Evolutionary conservation across 768 basidiomycete genomes (phyloP).

Genomic region (Gymnopilus dilepis): DNA sequence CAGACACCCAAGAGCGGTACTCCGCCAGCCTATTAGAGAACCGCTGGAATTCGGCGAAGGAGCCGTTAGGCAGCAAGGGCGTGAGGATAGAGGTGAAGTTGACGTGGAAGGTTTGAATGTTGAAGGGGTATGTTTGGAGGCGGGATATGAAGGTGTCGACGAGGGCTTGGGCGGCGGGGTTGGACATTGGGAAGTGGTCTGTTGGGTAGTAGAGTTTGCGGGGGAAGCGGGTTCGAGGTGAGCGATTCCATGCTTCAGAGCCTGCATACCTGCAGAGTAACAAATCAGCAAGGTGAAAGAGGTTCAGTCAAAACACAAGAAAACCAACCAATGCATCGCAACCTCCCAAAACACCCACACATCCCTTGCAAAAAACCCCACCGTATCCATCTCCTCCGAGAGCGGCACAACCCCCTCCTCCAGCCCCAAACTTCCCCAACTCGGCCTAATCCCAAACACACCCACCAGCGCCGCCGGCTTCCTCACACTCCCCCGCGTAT

Average conservation of each 20-base stretch:
- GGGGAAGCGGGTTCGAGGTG: conserved; percentile 33
- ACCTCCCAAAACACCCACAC: conserved; percentile 35
- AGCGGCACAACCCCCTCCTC: conserved; percentile 39
- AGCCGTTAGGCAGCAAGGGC: conserved; percentile 34
- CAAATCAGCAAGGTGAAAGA: no score
- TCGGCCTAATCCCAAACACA: conserved; percentile 42
- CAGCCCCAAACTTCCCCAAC: conserved; percentile 38
- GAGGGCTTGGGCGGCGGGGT: conserved; percentile 36
- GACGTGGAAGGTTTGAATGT: conserved; percentile 30
- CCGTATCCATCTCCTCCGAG: conserved; percentile 46
- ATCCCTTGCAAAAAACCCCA: conserved; percentile 42
- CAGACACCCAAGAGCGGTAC: conserved; percentile 40
- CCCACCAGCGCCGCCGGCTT: conserved; percentile 46
- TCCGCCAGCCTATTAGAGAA: conserved; percentile 40
- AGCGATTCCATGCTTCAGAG: conserved; percentile 32
- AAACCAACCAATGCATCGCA: conserved; percentile 30
- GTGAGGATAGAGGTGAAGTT: conserved; percentile 36
- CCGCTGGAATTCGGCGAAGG: conserved; percentile 34
- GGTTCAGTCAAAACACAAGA: background rate
- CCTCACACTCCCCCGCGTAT: conserved; percentile 45
- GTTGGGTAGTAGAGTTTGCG: conserved; percentile 37
- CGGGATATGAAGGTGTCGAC: conserved; percentile 33
- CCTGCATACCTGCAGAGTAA: conserved; percentile 42
- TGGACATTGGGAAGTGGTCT: conserved; percentile 41
- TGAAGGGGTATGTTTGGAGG: conserved; percentile 32